Conservation (phyloP, 768 basidiomycete genomes). For the Tylopilus sp. region DNA sequence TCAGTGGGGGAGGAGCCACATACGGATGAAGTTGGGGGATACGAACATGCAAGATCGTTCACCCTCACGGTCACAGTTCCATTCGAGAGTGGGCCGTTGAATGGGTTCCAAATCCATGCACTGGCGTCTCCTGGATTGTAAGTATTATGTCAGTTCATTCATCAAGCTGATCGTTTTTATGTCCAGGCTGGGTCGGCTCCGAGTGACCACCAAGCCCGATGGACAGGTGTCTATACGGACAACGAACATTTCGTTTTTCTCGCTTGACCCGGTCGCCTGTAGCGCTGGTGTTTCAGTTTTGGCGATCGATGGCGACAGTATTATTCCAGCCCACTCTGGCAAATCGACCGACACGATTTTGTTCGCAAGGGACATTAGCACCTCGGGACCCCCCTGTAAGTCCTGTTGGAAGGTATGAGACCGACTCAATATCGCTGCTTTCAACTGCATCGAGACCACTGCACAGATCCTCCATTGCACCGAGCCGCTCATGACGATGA, state of each 20-base stretch:
- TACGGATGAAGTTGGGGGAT: not conserved
- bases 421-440: too few species aligned
- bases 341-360: slow-evolving; percentile 1
- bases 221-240: slow-evolving; percentile 16
- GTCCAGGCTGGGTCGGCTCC: slow-evolving; percentile 21
- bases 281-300: slow-evolving; percentile 3
- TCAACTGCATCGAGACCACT: not conserved
- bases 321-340: not conserved
- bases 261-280: slow-evolving; percentile 9
- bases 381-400: not conserved
- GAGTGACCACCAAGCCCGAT: slow-evolving; percentile 5
- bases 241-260: slow-evolving; percentile 26
- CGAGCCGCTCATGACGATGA: not conserved
- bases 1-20: not conserved
- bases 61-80: slow-evolving; percentile 74
- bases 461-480: slow-evolving; percentile 8
- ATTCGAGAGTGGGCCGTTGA: slow-evolving; percentile 61
- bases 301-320: slow-evolving; percentile 12
- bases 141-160: slow-evolving; percentile 10
- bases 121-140: slow-evolving; percentile 68
- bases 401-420: slow-evolving; percentile 23
- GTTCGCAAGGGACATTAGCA: slow-evolving; percentile 7
- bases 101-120: slow-evolving; percentile 65
- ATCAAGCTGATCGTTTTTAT: not conserved
- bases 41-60: slow-evolving; percentile 34